A percentile compares a stretch with the other conserved stretches of the same genome.
Evolutionary conservation across 2,329 filamentous ascomycete genomes (phyloP).

Genomic region (Botryotinia calthae): DNA sequence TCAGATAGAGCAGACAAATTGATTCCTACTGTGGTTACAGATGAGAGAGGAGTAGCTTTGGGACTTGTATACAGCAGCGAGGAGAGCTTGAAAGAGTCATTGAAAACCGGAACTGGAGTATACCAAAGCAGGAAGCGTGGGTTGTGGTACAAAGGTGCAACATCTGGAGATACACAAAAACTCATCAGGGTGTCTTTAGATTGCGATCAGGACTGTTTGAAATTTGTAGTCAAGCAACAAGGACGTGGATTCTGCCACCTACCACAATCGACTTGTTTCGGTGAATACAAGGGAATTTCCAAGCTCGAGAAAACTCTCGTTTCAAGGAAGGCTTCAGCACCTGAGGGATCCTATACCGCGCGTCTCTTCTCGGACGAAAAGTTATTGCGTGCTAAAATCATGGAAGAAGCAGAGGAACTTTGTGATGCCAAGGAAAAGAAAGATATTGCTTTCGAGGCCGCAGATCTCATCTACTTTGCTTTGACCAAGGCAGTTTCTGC

Average conservation of each 20-base stretch:
- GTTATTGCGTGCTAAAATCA: conserved; percentile 89
- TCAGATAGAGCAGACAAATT: conserved; percentile 82
- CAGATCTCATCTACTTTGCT: conserved; percentile 94
- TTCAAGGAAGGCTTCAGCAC: conserved; percentile 77
- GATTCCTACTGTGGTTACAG: conserved; percentile 85
- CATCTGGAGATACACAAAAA: conserved; percentile 90
- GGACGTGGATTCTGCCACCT: conserved; percentile 92
- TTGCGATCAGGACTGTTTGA: conserved; percentile 89
- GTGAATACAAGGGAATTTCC: conserved; percentile 75
- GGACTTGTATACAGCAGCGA: conserved; percentile 93
- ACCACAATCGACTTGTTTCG: conserved; percentile 89
- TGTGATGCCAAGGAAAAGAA: conserved; percentile 80
- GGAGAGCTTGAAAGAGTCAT: conserved; percentile 82
- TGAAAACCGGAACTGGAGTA: conserved; percentile 75
- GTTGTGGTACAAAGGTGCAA: conserved; percentile 94
- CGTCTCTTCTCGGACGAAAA: conserved; percentile 89
- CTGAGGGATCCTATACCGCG: conserved; percentile 88
- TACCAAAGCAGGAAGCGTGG: conserved; percentile 96
- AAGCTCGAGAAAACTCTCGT: conserved; percentile 84
- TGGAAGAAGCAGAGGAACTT: conserved; percentile 95
- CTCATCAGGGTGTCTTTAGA: conserved; percentile 81
- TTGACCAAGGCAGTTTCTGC: conserved; percentile 83
- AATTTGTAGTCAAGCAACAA: conserved; percentile 85
- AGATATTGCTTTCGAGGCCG: conserved; percentile 90
- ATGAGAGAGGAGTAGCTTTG: conserved; percentile 79